Percentiles rank a stretch among this genome's conserved stretches.
phyloP scores from a whole-genome alignment of 345 rosid genomes.

The Ceriops zippeliana region DNA sequence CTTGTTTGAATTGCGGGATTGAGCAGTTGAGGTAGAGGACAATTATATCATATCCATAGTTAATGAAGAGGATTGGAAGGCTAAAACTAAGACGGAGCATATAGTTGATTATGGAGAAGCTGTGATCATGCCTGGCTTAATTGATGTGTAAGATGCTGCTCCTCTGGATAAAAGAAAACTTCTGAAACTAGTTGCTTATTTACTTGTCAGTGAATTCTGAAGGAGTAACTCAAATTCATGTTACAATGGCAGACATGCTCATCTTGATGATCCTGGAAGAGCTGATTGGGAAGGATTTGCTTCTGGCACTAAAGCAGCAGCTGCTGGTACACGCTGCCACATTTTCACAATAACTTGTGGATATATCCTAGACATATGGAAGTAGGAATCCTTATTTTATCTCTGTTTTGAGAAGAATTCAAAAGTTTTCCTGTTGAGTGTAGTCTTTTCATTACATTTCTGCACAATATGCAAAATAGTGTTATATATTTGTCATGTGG shows the following conservation, averaged over 20 bases:
- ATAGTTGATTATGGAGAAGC: slow-evolving; percentile 77
- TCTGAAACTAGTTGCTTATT: not conserved
- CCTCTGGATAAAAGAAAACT: not conserved
- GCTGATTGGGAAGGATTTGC: slow-evolving; percentile 97
- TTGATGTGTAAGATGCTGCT: slow-evolving; percentile 68
- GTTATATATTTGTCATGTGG: not conserved
- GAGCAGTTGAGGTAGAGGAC: slow-evolving; percentile 67
- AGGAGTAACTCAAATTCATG: not conserved
- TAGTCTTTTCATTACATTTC: not conserved
- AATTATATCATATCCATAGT: slow-evolving; percentile 56
- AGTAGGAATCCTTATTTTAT: not conserved
- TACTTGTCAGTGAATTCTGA: not conserved
- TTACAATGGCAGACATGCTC: slow-evolving; percentile 60
- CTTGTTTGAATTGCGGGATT: not conserved
- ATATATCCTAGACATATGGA: not conserved
- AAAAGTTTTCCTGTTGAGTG: no score
- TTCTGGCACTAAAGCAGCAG: slow-evolving; percentile 95
- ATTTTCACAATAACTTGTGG: not conserved
- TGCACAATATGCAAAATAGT: not conserved
- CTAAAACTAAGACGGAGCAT: slow-evolving; percentile 36
- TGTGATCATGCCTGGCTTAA: slow-evolving; percentile 90
- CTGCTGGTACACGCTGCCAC: slow-evolving; percentile 59
- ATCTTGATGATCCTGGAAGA: slow-evolving; percentile 99
- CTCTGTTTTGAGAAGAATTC: not conserved
- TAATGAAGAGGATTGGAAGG: slow-evolving; percentile 59